A percentile compares a stretch with the other conserved stretches of the same genome.
Evolutionary conservation across 2,329 filamentous ascomycete genomes (phyloP).

Genomic region (Ceratocystis huliohia): DNA sequence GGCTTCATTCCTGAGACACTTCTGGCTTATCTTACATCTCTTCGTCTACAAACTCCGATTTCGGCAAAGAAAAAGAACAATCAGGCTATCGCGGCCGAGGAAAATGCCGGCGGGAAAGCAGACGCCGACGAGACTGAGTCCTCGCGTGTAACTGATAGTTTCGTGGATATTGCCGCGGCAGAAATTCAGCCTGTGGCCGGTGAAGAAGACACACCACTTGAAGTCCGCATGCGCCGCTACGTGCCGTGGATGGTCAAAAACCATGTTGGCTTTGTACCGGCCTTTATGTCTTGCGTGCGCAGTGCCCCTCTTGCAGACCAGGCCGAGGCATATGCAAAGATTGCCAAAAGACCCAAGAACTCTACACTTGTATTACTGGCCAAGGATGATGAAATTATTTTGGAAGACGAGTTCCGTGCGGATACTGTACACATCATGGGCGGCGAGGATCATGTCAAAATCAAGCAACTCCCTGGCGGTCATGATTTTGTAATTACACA

Average conservation of each 20-base stretch:
- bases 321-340: constrained; percentile 37
- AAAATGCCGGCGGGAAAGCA: neutral
- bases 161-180: constrained; percentile 32
- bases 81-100: constrained; percentile 2
- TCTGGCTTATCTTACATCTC: constrained; percentile 36
- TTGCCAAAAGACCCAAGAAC: constrained; percentile 33
- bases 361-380: constrained; percentile 43
- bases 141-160: constrained; percentile 24
- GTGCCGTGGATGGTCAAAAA: constrained; percentile 46
- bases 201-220: constrained; percentile 29
- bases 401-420: constrained; percentile 36
- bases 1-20: constrained; percentile 42
- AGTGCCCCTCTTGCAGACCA: constrained; percentile 42
- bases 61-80: constrained; percentile 28
- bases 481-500: constrained; percentile 43
- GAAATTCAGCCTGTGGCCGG: constrained; percentile 29
- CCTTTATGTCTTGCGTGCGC: constrained; percentile 47
- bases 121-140: constrained; percentile 14
- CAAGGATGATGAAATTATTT: constrained; percentile 39
- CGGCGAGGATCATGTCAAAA: constrained; percentile 36
- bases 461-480: constrained; percentile 40
- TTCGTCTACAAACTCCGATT: constrained; percentile 39
- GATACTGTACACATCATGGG: constrained; percentile 41
- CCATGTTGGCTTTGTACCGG: constrained; percentile 46
- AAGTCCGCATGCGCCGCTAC: constrained; percentile 37